Evolutionary conservation across 2,329 filamentous ascomycete genomes (phyloP).

Genomic region (Blastomyces silverae): DNA sequence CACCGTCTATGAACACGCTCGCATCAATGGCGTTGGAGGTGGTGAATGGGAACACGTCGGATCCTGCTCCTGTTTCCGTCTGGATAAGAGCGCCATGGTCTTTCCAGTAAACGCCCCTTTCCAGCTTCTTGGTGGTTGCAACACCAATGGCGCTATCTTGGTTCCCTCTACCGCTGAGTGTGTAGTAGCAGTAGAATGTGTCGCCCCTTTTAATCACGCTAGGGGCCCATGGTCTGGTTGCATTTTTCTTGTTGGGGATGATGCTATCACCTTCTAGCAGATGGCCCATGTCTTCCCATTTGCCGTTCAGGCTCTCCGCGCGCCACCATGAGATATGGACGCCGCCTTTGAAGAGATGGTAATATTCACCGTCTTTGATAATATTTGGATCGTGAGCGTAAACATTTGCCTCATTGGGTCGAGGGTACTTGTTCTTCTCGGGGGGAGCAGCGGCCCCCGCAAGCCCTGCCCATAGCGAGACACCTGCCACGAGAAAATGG

Average conservation of each 20-base stretch:
- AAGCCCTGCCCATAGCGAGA: neutral
- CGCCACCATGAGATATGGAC: conserved; percentile 27
- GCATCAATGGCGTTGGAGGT: conserved; percentile 36
- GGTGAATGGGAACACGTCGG: conserved; percentile 29
- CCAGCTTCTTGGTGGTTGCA: conserved; percentile 28
- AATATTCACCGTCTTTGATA: conserved; percentile 25
- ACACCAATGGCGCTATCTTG: conserved; percentile 35
- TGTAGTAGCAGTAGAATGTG: conserved; percentile 36
- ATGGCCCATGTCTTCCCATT: conserved; percentile 32
- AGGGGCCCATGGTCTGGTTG: conserved; percentile 33
- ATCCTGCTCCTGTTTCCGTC: conserved; percentile 26
- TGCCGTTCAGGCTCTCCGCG: conserved; percentile 27
- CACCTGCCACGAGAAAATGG: neutral
- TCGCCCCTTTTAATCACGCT: conserved; percentile 28
- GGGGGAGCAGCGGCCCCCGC: neutral
- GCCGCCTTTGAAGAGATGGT: conserved; percentile 34
- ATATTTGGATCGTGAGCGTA: conserved; percentile 33
- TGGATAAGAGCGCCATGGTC: conserved; percentile 35
- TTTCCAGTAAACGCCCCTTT: conserved; percentile 26
- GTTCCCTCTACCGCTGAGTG: conserved; percentile 27
- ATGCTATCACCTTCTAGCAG: conserved; percentile 29
- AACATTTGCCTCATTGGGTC: neutral
- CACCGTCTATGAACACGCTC: conserved; percentile 25
- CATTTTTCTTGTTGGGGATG: conserved; percentile 28
- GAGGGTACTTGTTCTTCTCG: neutral